These are phyloP conservation scores for Pachyrhizus erosus DNA, from an alignment of 306 rosid species.

Conservation along the genomic window DNA sequence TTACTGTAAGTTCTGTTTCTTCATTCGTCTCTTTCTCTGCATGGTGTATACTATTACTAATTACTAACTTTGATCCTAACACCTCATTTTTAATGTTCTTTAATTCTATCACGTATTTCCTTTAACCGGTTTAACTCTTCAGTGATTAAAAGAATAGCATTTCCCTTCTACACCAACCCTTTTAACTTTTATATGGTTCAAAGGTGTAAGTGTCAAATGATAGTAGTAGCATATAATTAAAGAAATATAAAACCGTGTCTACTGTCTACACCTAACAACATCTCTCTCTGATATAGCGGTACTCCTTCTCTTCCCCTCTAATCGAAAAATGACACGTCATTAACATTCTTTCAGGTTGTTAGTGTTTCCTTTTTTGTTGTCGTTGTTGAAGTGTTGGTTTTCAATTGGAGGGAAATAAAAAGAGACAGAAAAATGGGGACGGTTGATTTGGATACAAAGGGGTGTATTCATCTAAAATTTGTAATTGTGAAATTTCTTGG, in stretches of 20 bases:
- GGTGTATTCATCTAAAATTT: background rate
- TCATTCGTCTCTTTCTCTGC: background rate
- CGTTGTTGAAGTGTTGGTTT: background rate
- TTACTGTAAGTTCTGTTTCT: conserved; percentile 69
- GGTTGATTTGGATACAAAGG: background rate
- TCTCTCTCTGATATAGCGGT: background rate
- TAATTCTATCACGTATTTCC: background rate
- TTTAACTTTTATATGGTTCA: background rate
- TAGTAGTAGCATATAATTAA: background rate
- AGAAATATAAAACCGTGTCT: background rate
- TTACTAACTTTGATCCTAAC: conserved; percentile 1
- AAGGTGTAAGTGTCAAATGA: background rate
- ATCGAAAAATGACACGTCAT: conserved; percentile 6
- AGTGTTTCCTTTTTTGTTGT: background rate
- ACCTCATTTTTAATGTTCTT: background rate
- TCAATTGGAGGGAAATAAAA: conserved; percentile 4
- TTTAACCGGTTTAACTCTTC: background rate
- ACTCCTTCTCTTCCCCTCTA: background rate
- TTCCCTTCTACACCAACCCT: background rate
- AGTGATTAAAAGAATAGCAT: background rate
- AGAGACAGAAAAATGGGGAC: background rate
- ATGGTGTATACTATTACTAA: background rate
- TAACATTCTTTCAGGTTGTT: background rate
- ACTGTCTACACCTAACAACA: background rate
- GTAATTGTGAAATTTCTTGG: background rate